phyloP scores from a whole-genome alignment of 1,284 basidiomycete species.

The Puccinia novopanici region DNA sequence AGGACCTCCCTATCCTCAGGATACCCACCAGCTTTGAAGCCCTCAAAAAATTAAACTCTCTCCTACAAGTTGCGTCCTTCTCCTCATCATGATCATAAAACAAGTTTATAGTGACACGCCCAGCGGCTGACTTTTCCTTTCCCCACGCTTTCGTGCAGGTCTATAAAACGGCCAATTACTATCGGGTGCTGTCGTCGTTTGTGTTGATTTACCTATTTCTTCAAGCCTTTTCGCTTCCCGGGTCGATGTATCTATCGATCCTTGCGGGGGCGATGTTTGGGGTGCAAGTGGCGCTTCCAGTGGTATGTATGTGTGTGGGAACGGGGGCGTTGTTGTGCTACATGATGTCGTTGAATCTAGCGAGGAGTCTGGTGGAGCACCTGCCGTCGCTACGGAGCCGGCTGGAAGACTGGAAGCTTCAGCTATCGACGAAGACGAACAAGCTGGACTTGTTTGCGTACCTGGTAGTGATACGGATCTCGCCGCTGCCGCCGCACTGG shows the following conservation, averaged over 20 bases:
- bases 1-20: slow-evolving; percentile 55
- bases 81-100: no score
- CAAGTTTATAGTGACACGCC: no score
- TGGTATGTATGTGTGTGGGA: slow-evolving; percentile 90
- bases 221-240: slow-evolving; percentile 93
- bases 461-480: slow-evolving; percentile 67
- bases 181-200: slow-evolving; percentile 59
- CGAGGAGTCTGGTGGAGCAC: slow-evolving; percentile 79
- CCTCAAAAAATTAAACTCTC: slow-evolving; percentile 58
- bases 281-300: slow-evolving; percentile 78
- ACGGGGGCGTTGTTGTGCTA: slow-evolving; percentile 91
- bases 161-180: slow-evolving; percentile 60
- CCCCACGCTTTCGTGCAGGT: slow-evolving; percentile 53
- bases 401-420: slow-evolving; percentile 20
- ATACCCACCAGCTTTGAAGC: slow-evolving; percentile 60
- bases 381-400: slow-evolving; percentile 57
- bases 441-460: slow-evolving; percentile 23
- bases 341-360: slow-evolving; percentile 82
- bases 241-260: slow-evolving; percentile 97
- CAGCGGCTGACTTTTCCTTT: slow-evolving; percentile 17
- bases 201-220: slow-evolving; percentile 80
- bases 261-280: slow-evolving; percentile 95
- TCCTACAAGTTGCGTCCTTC: slow-evolving; percentile 55
- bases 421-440: slow-evolving; percentile 29
- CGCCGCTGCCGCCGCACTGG: slow-evolving; percentile 91